Evolutionary conservation across 257 asterid genomes (phyloP).

Genomic region (Solanum etuberosum): DNA sequence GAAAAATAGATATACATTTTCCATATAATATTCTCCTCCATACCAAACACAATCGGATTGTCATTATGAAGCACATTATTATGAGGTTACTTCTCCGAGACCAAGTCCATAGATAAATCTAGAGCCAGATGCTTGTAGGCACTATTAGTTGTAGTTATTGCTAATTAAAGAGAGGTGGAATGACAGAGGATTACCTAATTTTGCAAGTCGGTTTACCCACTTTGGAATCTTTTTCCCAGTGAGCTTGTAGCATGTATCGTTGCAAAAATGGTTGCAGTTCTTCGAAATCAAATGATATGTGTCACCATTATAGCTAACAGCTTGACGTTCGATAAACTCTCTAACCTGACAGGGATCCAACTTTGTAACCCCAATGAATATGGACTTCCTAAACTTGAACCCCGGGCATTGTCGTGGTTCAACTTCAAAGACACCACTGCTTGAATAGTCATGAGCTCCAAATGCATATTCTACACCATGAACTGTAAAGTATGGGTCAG

Average conservation of each 20-base stretch:
- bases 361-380: conserved; percentile 57
- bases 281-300: conserved; percentile 79
- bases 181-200: conserved; percentile 41
- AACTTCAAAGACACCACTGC: conserved; percentile 9
- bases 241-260: conserved; percentile 65
- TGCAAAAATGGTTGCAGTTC: conserved; percentile 95
- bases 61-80: background rate
- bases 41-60: background rate
- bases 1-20: background rate
- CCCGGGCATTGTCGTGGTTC: conserved; percentile 18
- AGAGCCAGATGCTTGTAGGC: background rate
- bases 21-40: background rate
- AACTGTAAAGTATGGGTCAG: conserved; percentile 1
- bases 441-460: conserved; percentile 10
- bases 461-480: conserved; percentile 13
- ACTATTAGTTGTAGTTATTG: background rate
- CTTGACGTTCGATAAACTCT: conserved; percentile 77
- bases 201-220: conserved; percentile 94
- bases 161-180: background rate
- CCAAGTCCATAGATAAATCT: background rate
- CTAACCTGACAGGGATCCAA: conserved; percentile 54
- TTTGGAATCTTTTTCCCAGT: conserved; percentile 75
- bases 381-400: conserved; percentile 77
- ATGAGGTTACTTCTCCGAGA: background rate
- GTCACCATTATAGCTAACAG: conserved; percentile 76